Evolutionary conservation across 495 filamentous ascomycete species (phyloP).

Genomic region (Mytilinidion resinicola): DNA sequence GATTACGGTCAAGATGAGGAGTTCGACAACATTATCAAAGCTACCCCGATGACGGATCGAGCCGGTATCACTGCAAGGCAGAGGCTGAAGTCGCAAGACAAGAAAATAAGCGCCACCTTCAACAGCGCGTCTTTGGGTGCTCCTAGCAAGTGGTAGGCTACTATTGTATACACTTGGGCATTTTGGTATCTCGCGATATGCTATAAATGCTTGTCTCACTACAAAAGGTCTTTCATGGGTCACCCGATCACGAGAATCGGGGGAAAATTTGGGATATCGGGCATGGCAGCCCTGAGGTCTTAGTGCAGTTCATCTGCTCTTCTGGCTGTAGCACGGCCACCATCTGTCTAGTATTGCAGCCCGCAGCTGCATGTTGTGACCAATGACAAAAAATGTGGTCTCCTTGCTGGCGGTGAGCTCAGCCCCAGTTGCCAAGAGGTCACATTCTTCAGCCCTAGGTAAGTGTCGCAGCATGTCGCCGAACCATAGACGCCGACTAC

Average conservation of each 20-base stretch:
- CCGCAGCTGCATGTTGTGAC: background rate
- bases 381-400: background rate
- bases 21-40: constrained; percentile 89
- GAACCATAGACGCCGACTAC: too few relatives aligned
- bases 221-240: too few relatives aligned
- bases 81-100: constrained; percentile 39
- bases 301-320: too few relatives aligned
- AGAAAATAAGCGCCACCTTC: constrained; percentile 16
- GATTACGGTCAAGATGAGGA: constrained; percentile 31
- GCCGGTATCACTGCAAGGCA: constrained; percentile 63
- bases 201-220: too few relatives aligned
- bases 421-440: background rate
- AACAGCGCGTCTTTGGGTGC: constrained; percentile 12
- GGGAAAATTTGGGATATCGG: too few relatives aligned
- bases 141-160: constrained; percentile 5
- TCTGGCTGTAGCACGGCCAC: background rate
- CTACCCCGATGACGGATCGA: constrained; percentile 76
- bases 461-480: too few relatives aligned
- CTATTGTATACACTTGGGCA: background rate
- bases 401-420: background rate
- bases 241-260: too few relatives aligned
- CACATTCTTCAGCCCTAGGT: background rate
- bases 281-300: too few relatives aligned
- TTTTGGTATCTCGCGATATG: too few relatives aligned
- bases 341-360: background rate